Base-by-base conservation (phyloP, 169 alveolate genomes). In the Theileria parva region DNA sequence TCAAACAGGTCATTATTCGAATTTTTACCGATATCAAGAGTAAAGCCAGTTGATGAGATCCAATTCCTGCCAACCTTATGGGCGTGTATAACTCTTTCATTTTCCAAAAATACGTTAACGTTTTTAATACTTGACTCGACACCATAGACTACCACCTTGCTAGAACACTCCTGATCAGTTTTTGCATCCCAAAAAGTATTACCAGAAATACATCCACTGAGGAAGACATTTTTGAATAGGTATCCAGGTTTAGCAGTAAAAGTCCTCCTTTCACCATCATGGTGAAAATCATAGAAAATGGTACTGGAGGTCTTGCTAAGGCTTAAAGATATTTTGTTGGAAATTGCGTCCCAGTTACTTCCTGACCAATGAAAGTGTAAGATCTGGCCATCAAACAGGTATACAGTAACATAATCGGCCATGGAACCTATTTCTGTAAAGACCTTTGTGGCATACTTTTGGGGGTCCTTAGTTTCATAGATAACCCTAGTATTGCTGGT, bases 181-280 rank as follows among this genome's bases (percentile, higher is more conserved):
- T 8, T 7, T 13, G 53, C 53, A 0, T 44, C 53, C 53, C 53
- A 44, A 44, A 44, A 44, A 1, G 8, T 44, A 4, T 44, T 7
- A 8, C 17, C 3, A 0, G 53, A 44, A 44, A 44, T 4, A 44
- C 53, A 1, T 44, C 3, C 53, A 8, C 15, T 44, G 15, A 44
- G 53, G 19, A 44, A 11, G 2, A 44, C 66, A 6, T 8, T 25
- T 2, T 57, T 57, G 32, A 57, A 57, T 21, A 25, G 15, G 32
- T 21, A 57, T 57, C 66, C 66, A 21, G 66, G 66, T 13, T 57
- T 57, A 2, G 27, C 66, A 25, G 66, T 57, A 17, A 57, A 57
- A 11, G 66, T 57, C 34, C 66, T 57, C 66, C 3, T 57, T 13
- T 57, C 34, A 21, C 66, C 66, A 44, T 44, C 19, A 44, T 44